Percentiles rank a stretch among this genome's conserved stretches.
Evolutionary conservation across 2,329 filamentous ascomycete species (phyloP).

Genomic region (Sclerotinia borealis): DNA sequence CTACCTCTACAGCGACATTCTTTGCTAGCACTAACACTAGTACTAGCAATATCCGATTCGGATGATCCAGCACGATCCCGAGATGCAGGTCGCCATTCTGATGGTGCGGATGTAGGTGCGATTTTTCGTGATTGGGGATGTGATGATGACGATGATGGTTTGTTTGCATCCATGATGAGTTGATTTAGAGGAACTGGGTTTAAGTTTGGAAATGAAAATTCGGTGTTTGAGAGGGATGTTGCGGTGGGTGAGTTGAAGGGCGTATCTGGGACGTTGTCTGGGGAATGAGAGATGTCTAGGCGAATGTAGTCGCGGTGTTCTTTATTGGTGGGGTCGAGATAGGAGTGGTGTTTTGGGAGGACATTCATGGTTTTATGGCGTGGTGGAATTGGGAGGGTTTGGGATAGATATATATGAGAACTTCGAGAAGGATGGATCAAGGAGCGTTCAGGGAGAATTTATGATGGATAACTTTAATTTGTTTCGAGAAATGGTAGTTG

Average conservation of each 20-base stretch:
- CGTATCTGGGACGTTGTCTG: constrained; percentile 9
- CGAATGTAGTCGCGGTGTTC: constrained; percentile 5
- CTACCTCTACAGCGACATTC: neutral
- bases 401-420: neutral
- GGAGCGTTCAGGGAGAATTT: neutral
- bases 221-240: neutral
- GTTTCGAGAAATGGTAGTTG: neutral
- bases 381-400: neutral
- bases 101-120: neutral
- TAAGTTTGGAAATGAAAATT: neutral
- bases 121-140: neutral
- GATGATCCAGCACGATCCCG: constrained; percentile 1
- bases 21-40: neutral
- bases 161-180: constrained; percentile 6
- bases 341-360: constrained; percentile 1
- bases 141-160: neutral
- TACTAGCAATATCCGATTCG: neutral
- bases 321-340: constrained; percentile 7
- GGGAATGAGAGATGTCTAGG: neutral
- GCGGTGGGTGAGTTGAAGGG: constrained; percentile 8
- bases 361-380: neutral
- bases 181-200: constrained; percentile 3
- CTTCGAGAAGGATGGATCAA: neutral
- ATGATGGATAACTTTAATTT: neutral
- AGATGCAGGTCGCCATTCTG: neutral